Conservation (phyloP, 1,139 yeast species). For the Yamadazyma triangularis region DNA sequence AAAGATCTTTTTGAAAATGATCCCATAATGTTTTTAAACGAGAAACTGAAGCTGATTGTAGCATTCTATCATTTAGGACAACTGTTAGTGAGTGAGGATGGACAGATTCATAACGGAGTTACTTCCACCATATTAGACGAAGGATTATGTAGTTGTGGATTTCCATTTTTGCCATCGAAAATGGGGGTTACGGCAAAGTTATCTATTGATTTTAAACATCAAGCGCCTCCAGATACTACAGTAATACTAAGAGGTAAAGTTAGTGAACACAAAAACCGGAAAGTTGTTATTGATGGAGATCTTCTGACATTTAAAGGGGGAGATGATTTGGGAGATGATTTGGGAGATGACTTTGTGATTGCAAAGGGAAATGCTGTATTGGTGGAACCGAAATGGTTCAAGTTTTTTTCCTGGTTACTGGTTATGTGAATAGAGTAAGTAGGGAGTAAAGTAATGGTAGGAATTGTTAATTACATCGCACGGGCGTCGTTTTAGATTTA, state of each 20-base stretch:
- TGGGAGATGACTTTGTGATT: slow-evolving; percentile 21
- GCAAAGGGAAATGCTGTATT: slow-evolving; percentile 62
- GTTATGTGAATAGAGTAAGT: too few species aligned
- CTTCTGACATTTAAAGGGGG: slow-evolving; percentile 38
- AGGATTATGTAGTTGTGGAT: slow-evolving; percentile 82
- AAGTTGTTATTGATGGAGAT: slow-evolving; percentile 68
- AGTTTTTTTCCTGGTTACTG: slow-evolving; percentile 52
- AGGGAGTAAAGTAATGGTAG: too few species aligned
- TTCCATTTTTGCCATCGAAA: slow-evolving; percentile 73
- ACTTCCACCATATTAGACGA: slow-evolving; percentile 84
- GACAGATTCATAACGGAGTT: slow-evolving; percentile 83
- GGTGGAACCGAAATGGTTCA: slow-evolving; percentile 81
- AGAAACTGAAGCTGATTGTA: slow-evolving; percentile 42
- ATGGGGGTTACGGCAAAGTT: slow-evolving; percentile 90
- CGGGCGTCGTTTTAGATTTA: too few species aligned
- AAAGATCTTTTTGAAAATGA: slow-evolving; percentile 60
- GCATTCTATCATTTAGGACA: slow-evolving; percentile 71
- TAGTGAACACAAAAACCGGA: slow-evolving; percentile 66
- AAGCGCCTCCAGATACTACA: slow-evolving; percentile 62
- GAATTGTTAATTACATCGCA: too few species aligned
- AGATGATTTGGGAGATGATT: too few species aligned
- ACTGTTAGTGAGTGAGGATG: slow-evolving; percentile 61
- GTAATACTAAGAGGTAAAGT: slow-evolving; percentile 69
- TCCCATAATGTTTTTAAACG: slow-evolving; percentile 54
- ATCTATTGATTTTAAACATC: slow-evolving; percentile 59